Base-by-base conservation (phyloP, 306 rosid species). In the Hippophae tibetana region DNA sequence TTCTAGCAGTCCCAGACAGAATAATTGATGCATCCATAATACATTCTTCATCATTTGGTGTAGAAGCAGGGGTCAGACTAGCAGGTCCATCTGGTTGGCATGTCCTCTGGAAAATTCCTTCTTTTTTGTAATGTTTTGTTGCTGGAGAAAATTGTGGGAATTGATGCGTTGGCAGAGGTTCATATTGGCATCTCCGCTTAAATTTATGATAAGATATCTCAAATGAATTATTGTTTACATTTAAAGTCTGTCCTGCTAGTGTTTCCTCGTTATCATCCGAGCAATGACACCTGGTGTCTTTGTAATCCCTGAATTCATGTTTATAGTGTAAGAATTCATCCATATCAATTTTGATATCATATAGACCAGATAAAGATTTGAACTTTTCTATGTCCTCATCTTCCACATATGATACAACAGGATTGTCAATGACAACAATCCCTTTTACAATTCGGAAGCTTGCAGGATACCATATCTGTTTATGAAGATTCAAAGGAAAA, bases 401-500 rank as follows among this genome's bases (percentile, higher is more conserved):
- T 58, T 71, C 70, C 61, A 77, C 40, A 65, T 57, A 53, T 9
- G 64, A 64, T 8, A 23, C 31, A 49, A 60, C 23, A 58, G 90
- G 95, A 58, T 81, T 81, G 55, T 66, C 64, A 42, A 86, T 69
- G 3, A 81, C 52, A 67, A 77, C 79, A 73, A 81, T 44, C 27
- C 90, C 90, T 73, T 73, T 86, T 43, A 83, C 56, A 67, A 81
- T 46, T 63, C 84, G 83, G 57, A 86, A 86, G 74, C 81, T 81
- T 25, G 78, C 72, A 6, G 84, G 90, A 52, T 65, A 77, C 95
- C 90, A 83, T 65, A 74, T 79, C 76, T 86, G 95, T 52, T 53
- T 56, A 69, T 86, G 90, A 67, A 83, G 82, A 68, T 64, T 64
- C 72, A 70, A 69, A 71, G 95, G 90, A 51, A 81, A 83, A 61